Evolutionary conservation across 1,139 yeast species (phyloP).

Genomic region (Kodamaea ohmeri): DNA sequence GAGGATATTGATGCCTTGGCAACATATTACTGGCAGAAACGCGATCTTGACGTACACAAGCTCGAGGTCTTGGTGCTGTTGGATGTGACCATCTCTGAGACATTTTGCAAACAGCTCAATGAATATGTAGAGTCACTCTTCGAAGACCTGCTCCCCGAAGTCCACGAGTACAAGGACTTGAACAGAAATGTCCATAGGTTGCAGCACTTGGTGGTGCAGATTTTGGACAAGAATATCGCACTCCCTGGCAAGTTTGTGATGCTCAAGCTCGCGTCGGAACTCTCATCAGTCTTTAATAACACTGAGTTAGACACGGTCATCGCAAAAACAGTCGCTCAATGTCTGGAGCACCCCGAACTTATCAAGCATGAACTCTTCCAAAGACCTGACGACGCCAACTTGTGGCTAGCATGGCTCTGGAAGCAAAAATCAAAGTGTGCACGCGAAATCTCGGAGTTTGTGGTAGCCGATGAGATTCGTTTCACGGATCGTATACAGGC

Average conservation of each 20-base stretch:
- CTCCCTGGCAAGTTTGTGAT: constrained; percentile 17
- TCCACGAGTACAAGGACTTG: constrained; percentile 36
- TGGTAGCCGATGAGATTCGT: constrained; percentile 24
- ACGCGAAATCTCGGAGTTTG: constrained; percentile 17
- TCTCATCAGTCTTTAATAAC: constrained; percentile 21
- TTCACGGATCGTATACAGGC: constrained; percentile 27
- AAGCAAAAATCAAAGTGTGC: constrained; percentile 11
- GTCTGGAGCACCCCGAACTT: constrained; percentile 8
- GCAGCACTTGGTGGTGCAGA: constrained; percentile 21
- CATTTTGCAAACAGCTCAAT: constrained; percentile 22
- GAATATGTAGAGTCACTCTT: constrained; percentile 31
- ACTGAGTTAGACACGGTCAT: constrained; percentile 9
- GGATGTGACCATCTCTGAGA: not conserved
- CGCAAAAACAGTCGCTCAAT: not conserved
- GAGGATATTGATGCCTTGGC: constrained; percentile 26
- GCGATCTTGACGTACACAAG: constrained; percentile 19
- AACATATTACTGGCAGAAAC: constrained; percentile 17
- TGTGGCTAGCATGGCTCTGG: constrained; percentile 22
- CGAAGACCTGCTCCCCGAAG: constrained; percentile 26
- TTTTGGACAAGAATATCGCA: constrained; percentile 12
- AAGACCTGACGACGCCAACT: constrained; percentile 25
- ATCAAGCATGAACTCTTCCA: constrained; percentile 20
- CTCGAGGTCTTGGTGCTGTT: constrained; percentile 21
- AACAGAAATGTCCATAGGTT: constrained; percentile 33
- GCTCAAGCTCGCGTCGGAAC: constrained; percentile 25